These are phyloP conservation scores for Nothophytophthora sp. DNA, from an alignment of 352 stramenopile species.

Conservation along the genomic window DNA sequence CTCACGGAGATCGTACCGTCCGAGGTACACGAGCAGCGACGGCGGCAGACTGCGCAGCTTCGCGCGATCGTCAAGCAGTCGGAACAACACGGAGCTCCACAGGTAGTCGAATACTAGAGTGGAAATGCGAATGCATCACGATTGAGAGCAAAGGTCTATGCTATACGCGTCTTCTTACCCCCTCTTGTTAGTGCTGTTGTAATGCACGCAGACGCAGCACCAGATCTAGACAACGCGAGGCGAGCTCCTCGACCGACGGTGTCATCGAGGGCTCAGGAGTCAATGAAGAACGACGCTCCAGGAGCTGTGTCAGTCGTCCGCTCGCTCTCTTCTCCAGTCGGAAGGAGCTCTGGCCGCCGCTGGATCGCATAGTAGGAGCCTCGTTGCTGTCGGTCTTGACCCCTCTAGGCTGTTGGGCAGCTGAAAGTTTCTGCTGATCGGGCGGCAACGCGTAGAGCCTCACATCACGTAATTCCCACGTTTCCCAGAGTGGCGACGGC, in stretches of 20 bases:
- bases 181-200: slow-evolving; percentile 14
- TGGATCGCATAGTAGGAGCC: too few relatives aligned
- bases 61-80: slow-evolving; percentile 26
- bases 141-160: too few relatives aligned
- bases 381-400: too few relatives aligned
- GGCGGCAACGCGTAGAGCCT: slow-evolving; percentile 38
- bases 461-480: slow-evolving; percentile 54
- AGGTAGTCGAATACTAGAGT: too few relatives aligned
- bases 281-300: slow-evolving; percentile 16
- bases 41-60: slow-evolving; percentile 49
- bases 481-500: slow-evolving; percentile 57
- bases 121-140: too few relatives aligned
- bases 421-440: too few relatives aligned
- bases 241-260: slow-evolving; percentile 17
- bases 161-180: too few relatives aligned
- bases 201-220: slow-evolving; percentile 21
- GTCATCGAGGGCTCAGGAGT: slow-evolving; percentile 3
- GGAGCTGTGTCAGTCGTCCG: slow-evolving; percentile 14
- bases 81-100: slow-evolving; percentile 17
- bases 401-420: too few relatives aligned
- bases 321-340: slow-evolving; percentile 4
- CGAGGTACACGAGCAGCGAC: slow-evolving; percentile 41
- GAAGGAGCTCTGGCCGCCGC: background rate
- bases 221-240: slow-evolving; percentile 22
- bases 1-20: slow-evolving; percentile 46